phyloP scores from a whole-genome alignment of 139 green algal genomes.

The Chlorella sp. region DNA sequence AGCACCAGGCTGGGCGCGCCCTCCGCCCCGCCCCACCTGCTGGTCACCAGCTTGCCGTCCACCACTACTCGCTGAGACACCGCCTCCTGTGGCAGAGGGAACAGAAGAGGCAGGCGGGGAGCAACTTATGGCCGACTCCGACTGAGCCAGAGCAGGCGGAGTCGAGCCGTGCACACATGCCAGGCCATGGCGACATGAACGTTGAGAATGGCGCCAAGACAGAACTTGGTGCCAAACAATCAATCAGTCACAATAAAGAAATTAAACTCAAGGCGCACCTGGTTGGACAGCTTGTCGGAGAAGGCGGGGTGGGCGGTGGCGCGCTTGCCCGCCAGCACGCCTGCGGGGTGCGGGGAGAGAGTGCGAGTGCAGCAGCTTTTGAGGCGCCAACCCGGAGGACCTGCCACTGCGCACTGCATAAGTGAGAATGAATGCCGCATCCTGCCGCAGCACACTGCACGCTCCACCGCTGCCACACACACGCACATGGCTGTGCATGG shows the following conservation, averaged over 20 bases:
- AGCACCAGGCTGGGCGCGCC: background rate
- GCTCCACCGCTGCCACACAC: background rate
- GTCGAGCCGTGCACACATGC: too few species aligned
- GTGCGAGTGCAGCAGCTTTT: too few species aligned
- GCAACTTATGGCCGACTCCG: too few species aligned
- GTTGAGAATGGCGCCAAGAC: too few species aligned
- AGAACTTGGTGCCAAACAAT: too few species aligned
- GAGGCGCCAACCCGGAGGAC: too few species aligned
- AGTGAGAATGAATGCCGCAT: background rate
- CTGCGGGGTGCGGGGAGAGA: background rate
- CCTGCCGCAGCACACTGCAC: background rate
- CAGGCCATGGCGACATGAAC: too few species aligned
- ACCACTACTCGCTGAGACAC: constrained; percentile 86
- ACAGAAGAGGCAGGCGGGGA: too few species aligned
- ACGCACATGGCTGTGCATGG: background rate
- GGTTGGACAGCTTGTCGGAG: constrained; percentile 70
- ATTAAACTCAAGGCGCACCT: too few species aligned
- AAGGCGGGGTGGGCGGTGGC: constrained; percentile 95
- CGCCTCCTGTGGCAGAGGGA: constrained; percentile 21
- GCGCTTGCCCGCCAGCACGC: constrained; percentile 74
- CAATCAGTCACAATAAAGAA: too few species aligned
- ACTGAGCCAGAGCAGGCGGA: too few species aligned
- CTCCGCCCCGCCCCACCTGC: constrained; percentile 82
- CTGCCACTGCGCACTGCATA: too few species aligned
- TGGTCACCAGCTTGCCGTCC: constrained; percentile 87